A percentile compares a stretch with the other conserved stretches of the same genome.
phyloP scores from a whole-genome alignment of 1,284 basidiomycete species.

The Apiotrichum gamsii region DNA sequence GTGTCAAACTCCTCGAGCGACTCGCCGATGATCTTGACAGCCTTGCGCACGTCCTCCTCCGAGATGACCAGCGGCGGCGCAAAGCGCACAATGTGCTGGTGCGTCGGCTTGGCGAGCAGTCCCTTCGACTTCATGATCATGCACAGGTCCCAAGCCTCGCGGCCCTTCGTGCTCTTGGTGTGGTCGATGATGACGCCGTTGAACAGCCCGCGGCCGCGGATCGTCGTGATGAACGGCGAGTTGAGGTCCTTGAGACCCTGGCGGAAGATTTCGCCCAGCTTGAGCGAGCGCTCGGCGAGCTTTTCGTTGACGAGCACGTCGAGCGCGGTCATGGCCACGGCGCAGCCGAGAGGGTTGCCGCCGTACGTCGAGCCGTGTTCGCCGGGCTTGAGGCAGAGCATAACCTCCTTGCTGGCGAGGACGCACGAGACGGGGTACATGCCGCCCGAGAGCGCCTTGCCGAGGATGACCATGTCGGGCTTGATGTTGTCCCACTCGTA shows the following conservation, averaged over 20 bases:
- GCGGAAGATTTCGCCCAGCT: slow-evolving; percentile 78
- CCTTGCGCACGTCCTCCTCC: slow-evolving; percentile 72
- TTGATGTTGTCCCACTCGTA: slow-evolving; percentile 82
- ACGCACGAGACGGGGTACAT: slow-evolving; percentile 96
- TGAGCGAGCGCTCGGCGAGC: slow-evolving; percentile 68
- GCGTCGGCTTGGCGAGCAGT: slow-evolving; percentile 80
- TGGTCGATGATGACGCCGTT: slow-evolving; percentile 96
- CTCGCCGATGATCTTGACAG: slow-evolving; percentile 68
- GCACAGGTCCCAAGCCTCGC: slow-evolving; percentile 94
- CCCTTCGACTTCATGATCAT: slow-evolving; percentile 84
- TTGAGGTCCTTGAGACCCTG: slow-evolving; percentile 58
- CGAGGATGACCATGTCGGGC: slow-evolving; percentile 88
- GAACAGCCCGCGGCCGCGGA: slow-evolving; percentile 80
- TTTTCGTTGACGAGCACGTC: slow-evolving; percentile 82
- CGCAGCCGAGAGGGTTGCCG: slow-evolving; percentile 91
- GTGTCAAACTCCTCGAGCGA: slow-evolving; percentile 74
- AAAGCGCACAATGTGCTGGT: slow-evolving; percentile 67
- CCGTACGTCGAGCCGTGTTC: slow-evolving; percentile 97
- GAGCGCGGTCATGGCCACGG: slow-evolving; percentile 85
- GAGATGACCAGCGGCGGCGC: slow-evolving; percentile 90
- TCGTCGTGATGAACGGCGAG: slow-evolving; percentile 63
- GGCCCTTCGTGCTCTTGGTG: slow-evolving; percentile 62
- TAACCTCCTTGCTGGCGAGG: slow-evolving; percentile 78
- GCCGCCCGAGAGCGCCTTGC: slow-evolving; percentile 93
- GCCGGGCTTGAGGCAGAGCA: slow-evolving; percentile 93